Conservation (phyloP, 306 rosid genomes). For the Carpinus viminea region DNA sequence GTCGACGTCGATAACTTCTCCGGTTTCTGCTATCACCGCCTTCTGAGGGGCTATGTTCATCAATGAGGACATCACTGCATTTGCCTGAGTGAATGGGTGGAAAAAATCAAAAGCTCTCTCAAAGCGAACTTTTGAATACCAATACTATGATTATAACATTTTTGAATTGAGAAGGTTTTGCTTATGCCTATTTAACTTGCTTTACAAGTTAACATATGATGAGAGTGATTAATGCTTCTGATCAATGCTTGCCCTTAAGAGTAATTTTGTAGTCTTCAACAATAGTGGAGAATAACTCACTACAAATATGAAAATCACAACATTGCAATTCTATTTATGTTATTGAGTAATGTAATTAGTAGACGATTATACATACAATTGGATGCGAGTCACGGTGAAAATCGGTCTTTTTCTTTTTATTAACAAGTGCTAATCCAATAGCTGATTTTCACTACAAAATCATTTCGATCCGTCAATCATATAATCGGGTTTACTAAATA, state of each 20-base stretch:
- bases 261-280: no score
- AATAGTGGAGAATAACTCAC: not conserved
- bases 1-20: constrained; percentile 73
- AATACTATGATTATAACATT: not conserved
- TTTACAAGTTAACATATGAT: no score
- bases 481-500: no score
- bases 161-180: not conserved
- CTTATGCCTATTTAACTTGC: not conserved
- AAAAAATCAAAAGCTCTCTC: not conserved
- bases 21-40: constrained; percentile 83
- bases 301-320: not conserved
- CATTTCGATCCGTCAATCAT: no score
- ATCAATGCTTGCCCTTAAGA: not conserved
- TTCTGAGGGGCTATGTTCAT: constrained; percentile 80
- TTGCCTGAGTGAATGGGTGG: constrained; percentile 58
- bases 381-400: no score
- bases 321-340: not conserved
- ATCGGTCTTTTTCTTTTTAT: no score
- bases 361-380: no score
- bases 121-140: not conserved
- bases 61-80: constrained; percentile 77
- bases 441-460: no score
- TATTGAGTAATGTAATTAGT: no score
- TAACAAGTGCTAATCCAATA: no score
- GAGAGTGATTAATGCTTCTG: no score